Base-by-base conservation (phyloP, 495 filamentous ascomycete genomes). In the Penicillium robsamsonii region DNA sequence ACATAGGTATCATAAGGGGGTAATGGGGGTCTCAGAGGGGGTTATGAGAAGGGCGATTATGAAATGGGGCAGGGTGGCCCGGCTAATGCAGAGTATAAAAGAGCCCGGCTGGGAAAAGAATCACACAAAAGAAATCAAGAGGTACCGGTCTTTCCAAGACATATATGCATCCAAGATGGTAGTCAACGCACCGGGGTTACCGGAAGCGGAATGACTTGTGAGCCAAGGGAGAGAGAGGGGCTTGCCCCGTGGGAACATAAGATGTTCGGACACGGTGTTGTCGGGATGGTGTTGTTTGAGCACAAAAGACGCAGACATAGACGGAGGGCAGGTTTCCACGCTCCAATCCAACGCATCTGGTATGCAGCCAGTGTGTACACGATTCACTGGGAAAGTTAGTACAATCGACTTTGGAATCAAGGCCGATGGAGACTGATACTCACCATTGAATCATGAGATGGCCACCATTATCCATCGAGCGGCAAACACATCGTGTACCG, bases 361-460 rank as follows among this genome's bases (percentile, higher is more conserved):
- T 87, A 64, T 96, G 91, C 29, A 92, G 81, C 85, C 87, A 93
- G 71, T 92, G 87, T 38, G 84, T 87, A 71, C 91, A 96, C 4
- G 90, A 92, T 74, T 92, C 87, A 72, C 91, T 92, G 62, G 31
- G 18, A 7, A 17, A 18, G 38, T 71, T 40, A 73, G 64, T 40
- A 24, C 5, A 25, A 53, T 17, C n/a, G 49, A 50, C 27, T 27
- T 56, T 24, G 4, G 41, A 13, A 43, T 8, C 3, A 29, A 17
- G 2, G 18, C 48, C 18, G 15, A 46, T 5, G 4, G 24, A n/a
- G 2, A 20, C 49, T 15, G 54, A 10, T 47, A 73, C 78, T 56
- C 77, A 91, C 89, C 89, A 96, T 75, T 92, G 89, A 60, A 96
- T 86, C 86, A 96, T 87, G 49, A 88, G 80, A 61, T 81, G 74